These are phyloP conservation scores for Lipomyces spencermartinsiae DNA, from an alignment of 805 yeast species.

Conservation along the genomic window DNA sequence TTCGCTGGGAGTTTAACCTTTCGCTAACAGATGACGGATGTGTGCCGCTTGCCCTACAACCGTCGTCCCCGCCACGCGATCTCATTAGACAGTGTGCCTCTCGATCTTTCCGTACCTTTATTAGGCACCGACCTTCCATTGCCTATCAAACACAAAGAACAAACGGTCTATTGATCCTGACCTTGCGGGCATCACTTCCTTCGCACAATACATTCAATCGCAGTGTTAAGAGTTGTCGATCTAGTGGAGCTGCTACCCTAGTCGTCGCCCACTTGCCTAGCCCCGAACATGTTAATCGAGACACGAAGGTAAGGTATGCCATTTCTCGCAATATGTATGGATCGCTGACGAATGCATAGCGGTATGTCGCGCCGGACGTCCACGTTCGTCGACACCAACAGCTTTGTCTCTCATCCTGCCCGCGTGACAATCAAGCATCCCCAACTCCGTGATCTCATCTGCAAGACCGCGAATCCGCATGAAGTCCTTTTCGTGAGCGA, in stretches of 20 bases:
- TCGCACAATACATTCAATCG: not conserved
- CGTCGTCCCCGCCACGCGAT: not conserved
- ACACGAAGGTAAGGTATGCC: slow-evolving; percentile 18
- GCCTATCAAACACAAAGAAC: not conserved
- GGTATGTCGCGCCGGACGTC: slow-evolving; percentile 28
- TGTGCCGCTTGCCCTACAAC: not conserved
- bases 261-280: not conserved
- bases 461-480: slow-evolving; percentile 53
- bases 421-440: slow-evolving; percentile 58
- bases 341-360: slow-evolving; percentile 9
- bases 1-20: not conserved
- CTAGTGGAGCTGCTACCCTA: not conserved
- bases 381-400: slow-evolving; percentile 26
- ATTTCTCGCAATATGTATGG: not conserved
- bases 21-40: not conserved
- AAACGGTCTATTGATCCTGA: not conserved
- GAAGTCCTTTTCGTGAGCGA: slow-evolving; percentile 65
- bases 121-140: not conserved
- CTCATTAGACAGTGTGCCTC: not conserved
- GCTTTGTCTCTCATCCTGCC: slow-evolving; percentile 37
- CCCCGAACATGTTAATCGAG: slow-evolving; percentile 23
- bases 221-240: not conserved
- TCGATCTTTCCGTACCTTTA: not conserved
- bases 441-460: slow-evolving; percentile 80
- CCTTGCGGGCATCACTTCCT: not conserved